phyloP scores from a whole-genome alignment of 495 filamentous ascomycete species.

The Stereocaulon alpinum region DNA sequence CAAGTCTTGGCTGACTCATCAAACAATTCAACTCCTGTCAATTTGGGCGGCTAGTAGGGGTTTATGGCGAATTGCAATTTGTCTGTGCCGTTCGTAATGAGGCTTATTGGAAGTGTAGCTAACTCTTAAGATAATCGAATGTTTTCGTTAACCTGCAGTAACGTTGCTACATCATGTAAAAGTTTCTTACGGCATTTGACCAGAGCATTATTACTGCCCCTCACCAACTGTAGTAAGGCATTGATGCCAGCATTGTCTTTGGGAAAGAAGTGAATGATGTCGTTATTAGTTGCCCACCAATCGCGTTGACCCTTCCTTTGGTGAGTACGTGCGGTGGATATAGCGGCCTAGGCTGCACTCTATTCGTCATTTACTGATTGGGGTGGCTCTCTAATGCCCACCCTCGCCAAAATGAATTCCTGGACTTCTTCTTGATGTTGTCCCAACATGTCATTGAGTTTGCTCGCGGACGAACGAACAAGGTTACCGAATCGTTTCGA shows the following conservation, averaged over 20 bases:
- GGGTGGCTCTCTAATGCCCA: conserved; percentile 2
- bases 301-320: too few species aligned
- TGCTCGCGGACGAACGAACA: conserved; percentile 39
- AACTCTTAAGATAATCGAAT: too few species aligned
- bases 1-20: conserved; percentile 2
- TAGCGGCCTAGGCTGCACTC: background rate
- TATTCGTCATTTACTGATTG: background rate
- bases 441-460: conserved; percentile 55
- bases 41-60: background rate
- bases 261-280: background rate
- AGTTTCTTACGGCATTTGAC: too few species aligned
- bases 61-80: background rate
- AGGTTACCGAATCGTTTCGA: conserved; percentile 61
- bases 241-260: background rate
- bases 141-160: background rate
- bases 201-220: too few species aligned
- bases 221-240: background rate
- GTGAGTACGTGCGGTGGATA: background rate
- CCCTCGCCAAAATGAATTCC: conserved; percentile 42
- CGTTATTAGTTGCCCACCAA: background rate
- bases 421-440: conserved; percentile 47
- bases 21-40: background rate
- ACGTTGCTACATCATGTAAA: too few species aligned
- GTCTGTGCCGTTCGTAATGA: background rate
- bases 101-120: background rate